phyloP scores from a whole-genome alignment of 306 rosid genomes.

The Citrullus amarus region DNA sequence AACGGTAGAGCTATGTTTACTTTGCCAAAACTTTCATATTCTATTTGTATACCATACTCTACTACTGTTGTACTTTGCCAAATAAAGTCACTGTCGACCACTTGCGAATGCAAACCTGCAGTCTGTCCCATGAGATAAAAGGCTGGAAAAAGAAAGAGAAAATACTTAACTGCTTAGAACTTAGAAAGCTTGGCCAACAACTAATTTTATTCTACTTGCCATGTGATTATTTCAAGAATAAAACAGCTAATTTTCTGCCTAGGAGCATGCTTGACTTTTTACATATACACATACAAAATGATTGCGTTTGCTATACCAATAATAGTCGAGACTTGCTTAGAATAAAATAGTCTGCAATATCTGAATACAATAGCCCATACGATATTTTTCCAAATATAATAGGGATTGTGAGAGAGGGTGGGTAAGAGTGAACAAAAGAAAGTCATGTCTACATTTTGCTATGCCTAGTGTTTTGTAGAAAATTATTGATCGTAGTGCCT shows the following conservation, averaged over 20 bases:
- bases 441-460: not conserved
- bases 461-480: not conserved
- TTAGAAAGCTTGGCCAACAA: not conserved
- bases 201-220: not conserved
- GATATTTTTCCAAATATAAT: not conserved
- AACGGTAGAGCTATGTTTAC: no score
- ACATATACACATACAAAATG: not conserved
- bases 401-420: not conserved
- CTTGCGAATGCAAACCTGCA: not conserved
- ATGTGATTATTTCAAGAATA: not conserved
- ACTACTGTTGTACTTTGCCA: not conserved
- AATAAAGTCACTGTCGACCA: not conserved
- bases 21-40: no score
- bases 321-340: not conserved
- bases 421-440: not conserved
- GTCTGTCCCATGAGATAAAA: not conserved
- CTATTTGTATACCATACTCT: not conserved
- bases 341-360: not conserved
- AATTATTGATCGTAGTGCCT: not conserved
- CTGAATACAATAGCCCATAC: not conserved
- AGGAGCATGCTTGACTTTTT: not conserved
- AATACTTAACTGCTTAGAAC: not conserved
- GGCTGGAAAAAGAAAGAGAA: not conserved
- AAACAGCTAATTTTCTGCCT: not conserved
- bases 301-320: not conserved